A percentile compares a stretch with the other conserved stretches of the same genome.
These are phyloP conservation scores for Piper betle DNA, from an alignment of 164 flowering plant genomes.

Conservation along the genomic window DNA sequence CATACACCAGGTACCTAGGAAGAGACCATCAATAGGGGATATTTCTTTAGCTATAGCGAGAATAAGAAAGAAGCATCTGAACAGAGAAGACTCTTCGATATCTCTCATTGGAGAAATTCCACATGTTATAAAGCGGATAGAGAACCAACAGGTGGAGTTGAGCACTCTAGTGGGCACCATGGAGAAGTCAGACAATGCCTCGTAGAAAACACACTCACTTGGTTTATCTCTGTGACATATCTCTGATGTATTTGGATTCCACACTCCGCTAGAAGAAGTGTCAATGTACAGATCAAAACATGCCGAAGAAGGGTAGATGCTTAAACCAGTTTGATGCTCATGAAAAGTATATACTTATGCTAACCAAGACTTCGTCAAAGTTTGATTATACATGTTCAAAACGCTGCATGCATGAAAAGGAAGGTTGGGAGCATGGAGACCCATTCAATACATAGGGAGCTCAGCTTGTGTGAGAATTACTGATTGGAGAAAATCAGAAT, in stretches of 20 bases:
- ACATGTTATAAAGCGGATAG: conserved; percentile 41
- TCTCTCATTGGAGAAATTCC: conserved; percentile 22
- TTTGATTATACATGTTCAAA: too few species aligned
- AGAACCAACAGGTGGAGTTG: conserved; percentile 59
- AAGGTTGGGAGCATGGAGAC: too few species aligned
- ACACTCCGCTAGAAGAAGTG: neutral
- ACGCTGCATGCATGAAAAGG: too few species aligned
- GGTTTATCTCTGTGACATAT: neutral
- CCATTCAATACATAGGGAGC: too few species aligned
- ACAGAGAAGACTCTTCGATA: conserved; percentile 27
- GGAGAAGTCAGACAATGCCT: conserved; percentile 6
- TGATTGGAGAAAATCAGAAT: too few species aligned
- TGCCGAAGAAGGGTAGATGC: neutral
- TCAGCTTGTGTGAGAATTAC: too few species aligned
- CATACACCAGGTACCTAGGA: conserved; percentile 56
- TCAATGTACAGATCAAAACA: neutral
- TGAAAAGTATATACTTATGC: too few species aligned
- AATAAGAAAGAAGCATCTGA: conserved; percentile 45
- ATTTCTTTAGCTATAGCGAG: conserved; percentile 60
- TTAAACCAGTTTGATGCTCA: too few species aligned
- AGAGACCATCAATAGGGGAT: conserved; percentile 72
- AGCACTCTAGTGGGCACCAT: conserved; percentile 30
- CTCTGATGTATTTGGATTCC: neutral
- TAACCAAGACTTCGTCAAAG: too few species aligned
- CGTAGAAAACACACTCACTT: too few species aligned